Evolutionary conservation across 2,329 filamentous ascomycete genomes (phyloP), one percentile per base, ranked within the genome.

Genomic region (Colletotrichum eremochloae): DNA sequence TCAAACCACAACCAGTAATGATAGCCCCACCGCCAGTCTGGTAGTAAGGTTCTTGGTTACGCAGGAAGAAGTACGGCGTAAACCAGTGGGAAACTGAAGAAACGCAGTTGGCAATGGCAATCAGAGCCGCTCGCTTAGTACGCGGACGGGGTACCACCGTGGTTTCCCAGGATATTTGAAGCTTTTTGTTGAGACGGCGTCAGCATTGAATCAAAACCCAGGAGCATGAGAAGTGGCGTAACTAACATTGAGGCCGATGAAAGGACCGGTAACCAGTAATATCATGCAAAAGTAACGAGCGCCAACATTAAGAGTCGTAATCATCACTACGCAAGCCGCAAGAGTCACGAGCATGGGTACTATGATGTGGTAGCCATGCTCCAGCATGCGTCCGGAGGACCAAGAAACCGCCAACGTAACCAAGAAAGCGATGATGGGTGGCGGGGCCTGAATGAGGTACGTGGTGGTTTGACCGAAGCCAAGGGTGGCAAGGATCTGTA

Each of bases 241-340:
- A 57, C 67, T 46, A 48, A 73, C 67, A 57, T 83, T 83, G 7
- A 83, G 79, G 20, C 81, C 82, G 3, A 80, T 79, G 46, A 82
- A 84, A 0, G 82, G 81, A 33, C 82, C 82, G 1, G 75, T 76
- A 48, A 81, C 79, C 1, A 84, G 77, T 0, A 86, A 75, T 70
- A 85, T 83, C 68, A 85, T 79, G 14, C 78, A 79, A 46, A 86
- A 78, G 73, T 85, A 86, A 33, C 84, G 81, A 12, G 81, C 82
- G 0, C 79, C 83, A 1, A 82, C 79, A 29, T 83, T 83, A 0
- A 82, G 75, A 0, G 83, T 85, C 0, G 80, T 80, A 71, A 84
- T 84, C 76, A 82, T 80, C 44, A 85, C 82, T n/a, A 83, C 79
- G 42, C 82, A 83, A 8, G 82, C 84, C 12, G 81, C 74, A 0